A percentile compares a stretch with the other conserved stretches of the same genome.
Evolutionary conservation across 345 rosid genomes (phyloP).

Genomic region (Eutrema heterophyllum): DNA sequence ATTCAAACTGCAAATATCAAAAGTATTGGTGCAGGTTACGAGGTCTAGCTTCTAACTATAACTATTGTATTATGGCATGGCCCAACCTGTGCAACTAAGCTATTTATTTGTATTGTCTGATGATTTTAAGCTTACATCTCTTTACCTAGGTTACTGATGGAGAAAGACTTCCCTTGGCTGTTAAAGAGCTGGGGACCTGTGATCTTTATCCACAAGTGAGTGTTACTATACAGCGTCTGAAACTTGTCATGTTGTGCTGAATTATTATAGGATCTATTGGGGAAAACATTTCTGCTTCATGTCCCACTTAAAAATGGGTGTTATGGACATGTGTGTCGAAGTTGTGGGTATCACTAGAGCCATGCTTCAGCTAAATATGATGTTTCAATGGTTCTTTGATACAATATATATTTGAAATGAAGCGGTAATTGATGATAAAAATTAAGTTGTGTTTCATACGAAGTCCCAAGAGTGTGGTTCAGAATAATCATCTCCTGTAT

Average conservation of each 20-base stretch:
- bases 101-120: constrained; percentile 12
- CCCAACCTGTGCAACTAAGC: background rate
- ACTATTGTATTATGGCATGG: constrained; percentile 4
- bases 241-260: background rate
- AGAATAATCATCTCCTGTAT: background rate
- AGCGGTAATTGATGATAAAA: background rate
- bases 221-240: constrained; percentile 20
- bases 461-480: constrained; percentile 7
- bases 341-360: constrained; percentile 3
- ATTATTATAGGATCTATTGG: background rate
- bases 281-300: background rate
- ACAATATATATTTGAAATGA: background rate
- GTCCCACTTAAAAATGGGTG: background rate
- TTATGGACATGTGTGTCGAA: background rate
- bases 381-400: background rate
- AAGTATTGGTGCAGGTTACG: constrained; percentile 92
- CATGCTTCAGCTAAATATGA: background rate
- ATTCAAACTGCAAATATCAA: constrained; percentile 97
- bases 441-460: background rate
- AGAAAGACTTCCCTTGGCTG: constrained; percentile 95
- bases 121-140: constrained; percentile 18
- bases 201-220: constrained; percentile 99
- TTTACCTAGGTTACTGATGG: constrained; percentile 82
- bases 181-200: constrained; percentile 97
- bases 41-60: constrained; percentile 45